Percentiles rank a stretch among this genome's conserved stretches.
These are phyloP conservation scores for Colletotrichum euphorbiae DNA, from an alignment of 2,329 filamentous ascomycete genomes.

Conservation along the genomic window DNA sequence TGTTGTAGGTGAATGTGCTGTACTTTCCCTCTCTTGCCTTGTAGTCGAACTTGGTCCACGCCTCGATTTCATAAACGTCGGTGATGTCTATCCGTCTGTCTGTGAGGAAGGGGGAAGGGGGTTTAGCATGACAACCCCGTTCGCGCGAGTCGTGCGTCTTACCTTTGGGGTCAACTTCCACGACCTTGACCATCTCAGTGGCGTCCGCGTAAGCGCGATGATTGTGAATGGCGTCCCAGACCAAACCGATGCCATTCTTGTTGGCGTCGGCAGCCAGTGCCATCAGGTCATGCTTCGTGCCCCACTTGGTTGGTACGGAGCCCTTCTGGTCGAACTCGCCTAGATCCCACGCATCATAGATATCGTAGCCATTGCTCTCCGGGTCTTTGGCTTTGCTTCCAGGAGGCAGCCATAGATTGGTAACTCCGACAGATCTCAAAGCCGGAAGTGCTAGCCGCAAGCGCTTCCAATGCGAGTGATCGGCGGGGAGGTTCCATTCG, in stretches of 20 bases:
- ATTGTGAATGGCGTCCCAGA: constrained; percentile 38
- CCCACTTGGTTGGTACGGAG: constrained; percentile 36
- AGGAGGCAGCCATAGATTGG: constrained; percentile 32
- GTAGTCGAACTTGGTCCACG: constrained; percentile 35
- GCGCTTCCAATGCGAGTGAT: constrained; percentile 31
- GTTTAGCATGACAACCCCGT: not conserved
- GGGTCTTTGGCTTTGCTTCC: constrained; percentile 37
- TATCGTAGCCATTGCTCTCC: constrained; percentile 37
- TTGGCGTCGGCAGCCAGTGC: constrained; percentile 26
- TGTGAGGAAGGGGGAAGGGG: not conserved
- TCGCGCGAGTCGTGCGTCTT: not conserved
- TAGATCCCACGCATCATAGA: constrained; percentile 36
- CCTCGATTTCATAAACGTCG: constrained; percentile 33
- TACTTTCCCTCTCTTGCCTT: constrained; percentile 34
- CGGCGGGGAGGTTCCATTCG: constrained; percentile 35
- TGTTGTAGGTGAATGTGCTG: constrained; percentile 36
- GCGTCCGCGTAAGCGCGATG: constrained; percentile 35
- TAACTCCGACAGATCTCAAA: constrained; percentile 24
- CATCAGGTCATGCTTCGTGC: constrained; percentile 28
- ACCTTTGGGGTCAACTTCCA: constrained; percentile 33
- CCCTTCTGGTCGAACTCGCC: constrained; percentile 38
- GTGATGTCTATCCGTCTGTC: constrained; percentile 36
- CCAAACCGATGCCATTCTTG: constrained; percentile 21
- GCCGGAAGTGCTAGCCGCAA: constrained; percentile 7
- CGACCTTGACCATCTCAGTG: constrained; percentile 35